Evolutionary conservation across 495 filamentous ascomycete genomes (phyloP), one percentile per base, ranked within the genome.

Genomic region (Daldinia caldariorum): DNA sequence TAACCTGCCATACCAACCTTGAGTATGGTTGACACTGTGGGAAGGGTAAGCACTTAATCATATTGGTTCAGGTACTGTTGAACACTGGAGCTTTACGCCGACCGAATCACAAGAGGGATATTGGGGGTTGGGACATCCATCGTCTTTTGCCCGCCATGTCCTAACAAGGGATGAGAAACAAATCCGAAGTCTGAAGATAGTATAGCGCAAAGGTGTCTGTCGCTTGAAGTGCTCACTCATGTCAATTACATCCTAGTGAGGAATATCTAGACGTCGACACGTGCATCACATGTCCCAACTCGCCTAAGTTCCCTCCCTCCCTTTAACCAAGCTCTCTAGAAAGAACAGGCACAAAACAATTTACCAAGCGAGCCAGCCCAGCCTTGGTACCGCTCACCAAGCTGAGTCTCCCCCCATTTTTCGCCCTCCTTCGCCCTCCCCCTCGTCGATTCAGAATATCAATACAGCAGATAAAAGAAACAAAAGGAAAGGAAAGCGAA

Each of bases 191-290:
- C 9, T 35, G 47, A 54, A 61, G 6, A 26, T 38, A 59, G 56
- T n/a, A 57, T 61, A 61, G 55, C 14, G 39, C 31, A 64, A 34
- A 31, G 41, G 49, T 29, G 8, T 47, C 35, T 58, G 37, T 38
- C 57, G 26, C 63, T 60, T 61, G 6, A 61, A 64, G 37, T 58
- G 69, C 69, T 56, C 64, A 72, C 69, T 72, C 4, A 37, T 67
- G 53, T 61, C 8, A 63, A 67, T 71, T 67, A 71, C 14, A 67
- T 65, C 69, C 69, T 58, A 61, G 69, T 49, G 64, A 58, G 64
- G 49, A 61, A 64, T 59, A 29, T 58, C 41, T 50, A 63, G 32
- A 51, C 60, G 55, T 63, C 51, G 56, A 22, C 58, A 55, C 49
- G 69, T 58, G 58, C 31, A 67, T 57, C 63, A 67, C 64, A 65